phyloP scores from a whole-genome alignment of 345 rosid genomes.

The Corchorus capsularis region DNA sequence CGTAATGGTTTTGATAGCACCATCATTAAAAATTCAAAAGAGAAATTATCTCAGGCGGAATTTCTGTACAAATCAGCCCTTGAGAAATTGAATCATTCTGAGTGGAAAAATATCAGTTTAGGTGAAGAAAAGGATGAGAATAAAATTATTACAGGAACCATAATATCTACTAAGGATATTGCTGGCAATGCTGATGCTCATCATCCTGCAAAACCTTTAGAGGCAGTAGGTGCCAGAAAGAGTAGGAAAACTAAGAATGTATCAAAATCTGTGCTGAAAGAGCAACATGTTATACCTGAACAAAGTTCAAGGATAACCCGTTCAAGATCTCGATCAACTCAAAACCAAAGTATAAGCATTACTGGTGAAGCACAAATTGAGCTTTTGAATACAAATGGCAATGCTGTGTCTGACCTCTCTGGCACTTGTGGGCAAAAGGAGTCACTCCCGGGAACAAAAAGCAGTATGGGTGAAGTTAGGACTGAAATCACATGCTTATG shows the following conservation, averaged over 20 bases:
- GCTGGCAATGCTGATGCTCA: conserved; percentile 16
- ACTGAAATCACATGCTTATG: conserved; percentile 52
- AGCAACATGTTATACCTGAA: conserved; percentile 41
- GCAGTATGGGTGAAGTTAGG: conserved; percentile 27
- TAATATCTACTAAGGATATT: conserved; percentile 26
- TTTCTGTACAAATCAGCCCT: conserved; percentile 59
- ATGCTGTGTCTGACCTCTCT: conserved; percentile 21
- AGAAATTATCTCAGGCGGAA: conserved; percentile 59
- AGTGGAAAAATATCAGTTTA: conserved; percentile 58
- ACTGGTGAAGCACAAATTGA: conserved; percentile 31
- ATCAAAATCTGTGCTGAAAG: conserved; percentile 39
- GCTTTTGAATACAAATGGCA: conserved; percentile 30
- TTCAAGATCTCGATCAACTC: conserved; percentile 62
- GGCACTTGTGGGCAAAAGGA: conserved; percentile 29
- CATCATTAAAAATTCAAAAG: conserved; percentile 29
- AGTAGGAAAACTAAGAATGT: conserved; percentile 44
- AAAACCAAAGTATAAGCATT: conserved; percentile 40
- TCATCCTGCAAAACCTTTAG: conserved; percentile 17
- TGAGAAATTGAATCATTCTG: conserved; percentile 54
- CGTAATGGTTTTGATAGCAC: conserved; percentile 39
- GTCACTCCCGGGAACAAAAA: conserved; percentile 31
- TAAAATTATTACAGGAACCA: conserved; percentile 16
- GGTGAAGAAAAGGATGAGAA: conserved; percentile 35
- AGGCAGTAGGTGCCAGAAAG: conserved; percentile 43
- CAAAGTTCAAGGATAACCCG: conserved; percentile 64